phyloP scores from a whole-genome alignment of 257 asterid species.

The Gentiana dahurica region DNA sequence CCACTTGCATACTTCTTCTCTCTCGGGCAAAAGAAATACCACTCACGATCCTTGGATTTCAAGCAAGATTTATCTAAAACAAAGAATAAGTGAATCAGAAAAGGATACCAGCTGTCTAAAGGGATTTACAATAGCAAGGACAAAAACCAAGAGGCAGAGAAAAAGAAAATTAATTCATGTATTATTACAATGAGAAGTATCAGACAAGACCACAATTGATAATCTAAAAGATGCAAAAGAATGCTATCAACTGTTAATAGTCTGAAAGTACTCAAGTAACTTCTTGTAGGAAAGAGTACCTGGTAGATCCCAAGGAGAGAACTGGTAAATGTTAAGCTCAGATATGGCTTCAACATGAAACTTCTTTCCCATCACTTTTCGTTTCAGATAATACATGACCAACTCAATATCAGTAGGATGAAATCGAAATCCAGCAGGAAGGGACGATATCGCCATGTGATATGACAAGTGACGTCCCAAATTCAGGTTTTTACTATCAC shows the following conservation, averaged over 20 bases:
- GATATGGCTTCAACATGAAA: conserved; percentile 53
- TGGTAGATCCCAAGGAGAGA: conserved; percentile 91
- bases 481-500: conserved; percentile 7
- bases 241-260: no score
- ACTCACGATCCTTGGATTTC: conserved; percentile 63
- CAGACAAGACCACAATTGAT: no score
- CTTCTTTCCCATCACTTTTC: conserved; percentile 60
- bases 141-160: background rate
- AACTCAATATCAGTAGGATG: conserved; percentile 85
- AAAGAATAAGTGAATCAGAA: background rate
- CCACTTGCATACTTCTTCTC: conserved; percentile 83
- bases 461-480: conserved; percentile 9
- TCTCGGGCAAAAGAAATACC: conserved; percentile 89
- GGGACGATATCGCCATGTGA: conserved; percentile 30
- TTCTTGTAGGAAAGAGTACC: conserved; percentile 24
- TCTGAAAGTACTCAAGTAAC: background rate
- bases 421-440: conserved; percentile 86
- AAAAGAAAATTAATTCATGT: background rate
- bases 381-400: conserved; percentile 66
- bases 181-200: background rate
- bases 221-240: no score
- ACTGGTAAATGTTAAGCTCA: conserved; percentile 67
- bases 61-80: conserved; percentile 54
- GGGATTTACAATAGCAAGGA: background rate
- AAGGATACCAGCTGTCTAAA: background rate